These are phyloP conservation scores for Trichocomaceae sp. DNA, from an alignment of 2,329 filamentous ascomycete genomes.

Conservation along the genomic window DNA sequence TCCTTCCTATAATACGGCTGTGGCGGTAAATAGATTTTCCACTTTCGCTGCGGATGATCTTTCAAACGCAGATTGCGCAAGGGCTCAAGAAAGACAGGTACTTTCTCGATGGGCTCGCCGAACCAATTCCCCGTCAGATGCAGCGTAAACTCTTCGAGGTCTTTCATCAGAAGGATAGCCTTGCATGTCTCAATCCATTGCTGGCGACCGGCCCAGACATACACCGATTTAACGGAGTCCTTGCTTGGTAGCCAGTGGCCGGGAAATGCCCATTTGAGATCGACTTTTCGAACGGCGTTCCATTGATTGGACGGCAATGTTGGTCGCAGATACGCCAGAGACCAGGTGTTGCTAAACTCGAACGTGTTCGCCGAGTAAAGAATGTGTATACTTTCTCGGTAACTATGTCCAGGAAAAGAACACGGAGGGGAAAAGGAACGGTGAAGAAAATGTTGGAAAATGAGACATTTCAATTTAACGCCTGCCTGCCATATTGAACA, in stretches of 20 bases:
- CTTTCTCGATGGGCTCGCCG: slow-evolving; percentile 30
- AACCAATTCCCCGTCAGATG: slow-evolving; percentile 31
- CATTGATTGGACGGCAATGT: slow-evolving; percentile 26
- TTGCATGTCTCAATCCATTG: slow-evolving; percentile 34
- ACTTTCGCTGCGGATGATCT: slow-evolving; percentile 14
- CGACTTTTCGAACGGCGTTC: slow-evolving; percentile 27
- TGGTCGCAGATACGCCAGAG: slow-evolving; percentile 31
- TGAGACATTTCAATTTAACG: not conserved
- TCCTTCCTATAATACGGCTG: slow-evolving; percentile 31
- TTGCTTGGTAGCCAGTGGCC: slow-evolving; percentile 37
- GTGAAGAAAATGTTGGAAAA: not conserved
- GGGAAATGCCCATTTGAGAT: slow-evolving; percentile 35
- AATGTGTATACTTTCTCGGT: slow-evolving; percentile 29
- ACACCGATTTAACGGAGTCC: slow-evolving; percentile 33
- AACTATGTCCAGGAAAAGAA: slow-evolving; percentile 20
- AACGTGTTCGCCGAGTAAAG: slow-evolving; percentile 32
- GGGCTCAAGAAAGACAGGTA: slow-evolving; percentile 32
- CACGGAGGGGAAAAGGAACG: not conserved
- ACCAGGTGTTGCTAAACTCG: slow-evolving; percentile 37
- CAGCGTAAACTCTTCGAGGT: slow-evolving; percentile 27
- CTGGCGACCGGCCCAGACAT: slow-evolving; percentile 30
- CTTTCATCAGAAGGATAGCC: slow-evolving; percentile 20
- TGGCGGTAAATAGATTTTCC: slow-evolving; percentile 28
- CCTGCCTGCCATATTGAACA: not conserved
- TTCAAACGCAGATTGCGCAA: slow-evolving; percentile 22